A percentile compares a stretch with the other conserved stretches of the same genome.
Conservation (phyloP, 2,329 filamentous ascomycete genomes). For the Clonostachys byssicola region DNA sequence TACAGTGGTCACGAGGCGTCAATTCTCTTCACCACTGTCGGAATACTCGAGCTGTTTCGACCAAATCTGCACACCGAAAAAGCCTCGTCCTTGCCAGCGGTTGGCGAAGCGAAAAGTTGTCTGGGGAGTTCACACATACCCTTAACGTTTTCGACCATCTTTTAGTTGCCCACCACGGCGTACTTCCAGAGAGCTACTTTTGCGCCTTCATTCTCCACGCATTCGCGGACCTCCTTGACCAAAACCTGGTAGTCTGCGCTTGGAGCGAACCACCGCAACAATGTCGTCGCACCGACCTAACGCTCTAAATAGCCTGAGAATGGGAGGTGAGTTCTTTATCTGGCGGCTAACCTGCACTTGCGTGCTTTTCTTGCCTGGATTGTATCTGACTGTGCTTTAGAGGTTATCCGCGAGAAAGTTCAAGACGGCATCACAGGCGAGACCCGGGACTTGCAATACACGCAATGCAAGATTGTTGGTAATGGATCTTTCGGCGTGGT, state of each 20-base stretch:
- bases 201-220: constrained; percentile 5
- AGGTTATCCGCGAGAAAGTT: constrained; percentile 97
- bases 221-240: too few relatives aligned
- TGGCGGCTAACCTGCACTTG: constrained; percentile 1
- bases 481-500: constrained; percentile 99
- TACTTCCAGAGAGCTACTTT: constrained; percentile 15
- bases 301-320: constrained; percentile 82
- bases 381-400: constrained; percentile 38
- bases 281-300: constrained; percentile 93
- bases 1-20: too few relatives aligned
- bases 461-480: constrained; percentile 98
- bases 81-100: too few relatives aligned
- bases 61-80: too few relatives aligned
- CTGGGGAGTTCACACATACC: neutral
- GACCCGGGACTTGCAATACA: constrained; percentile 95
- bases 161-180: constrained; percentile 29
- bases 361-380: constrained; percentile 1
- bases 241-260: constrained; percentile 1
- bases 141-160: constrained; percentile 2
- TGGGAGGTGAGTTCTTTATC: constrained; percentile 75
- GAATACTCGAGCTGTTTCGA: too few relatives aligned
- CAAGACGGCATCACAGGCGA: constrained; percentile 97
- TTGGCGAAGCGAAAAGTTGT: too few relatives aligned
- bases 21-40: too few relatives aligned
- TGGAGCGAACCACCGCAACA: constrained; percentile 10